phyloP scores from a whole-genome alignment of 495 filamentous ascomycete genomes.

The Tuber aestivum region DNA sequence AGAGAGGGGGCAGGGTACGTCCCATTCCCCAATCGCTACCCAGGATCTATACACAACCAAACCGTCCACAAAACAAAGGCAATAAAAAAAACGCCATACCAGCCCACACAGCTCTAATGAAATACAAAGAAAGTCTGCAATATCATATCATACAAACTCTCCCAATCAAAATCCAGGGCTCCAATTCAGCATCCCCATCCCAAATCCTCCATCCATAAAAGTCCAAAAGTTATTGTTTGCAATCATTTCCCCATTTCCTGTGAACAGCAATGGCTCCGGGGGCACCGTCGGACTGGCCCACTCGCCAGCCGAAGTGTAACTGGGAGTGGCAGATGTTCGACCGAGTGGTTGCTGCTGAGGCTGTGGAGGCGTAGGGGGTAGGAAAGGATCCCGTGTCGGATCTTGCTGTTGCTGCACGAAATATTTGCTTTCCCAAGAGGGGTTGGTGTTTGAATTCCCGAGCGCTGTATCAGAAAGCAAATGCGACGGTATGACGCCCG shows the following conservation, averaged over 20 bases:
- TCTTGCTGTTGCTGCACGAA: background rate
- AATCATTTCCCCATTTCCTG: constrained; percentile 32
- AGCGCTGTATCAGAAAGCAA: too few species aligned
- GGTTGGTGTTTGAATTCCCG: too few species aligned
- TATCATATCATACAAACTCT: background rate
- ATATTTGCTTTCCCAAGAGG: background rate
- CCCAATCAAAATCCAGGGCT: background rate
- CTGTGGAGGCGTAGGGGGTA: background rate
- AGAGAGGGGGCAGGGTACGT: background rate
- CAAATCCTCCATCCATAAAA: constrained; percentile 29
- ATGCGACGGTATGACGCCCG: too few species aligned
- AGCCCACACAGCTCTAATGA: background rate
- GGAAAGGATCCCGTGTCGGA: background rate
- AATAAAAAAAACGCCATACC: background rate
- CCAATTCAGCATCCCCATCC: background rate
- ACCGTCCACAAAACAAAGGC: background rate
- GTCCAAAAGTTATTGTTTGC: constrained; percentile 35
- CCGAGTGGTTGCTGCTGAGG: background rate
- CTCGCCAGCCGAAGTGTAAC: background rate
- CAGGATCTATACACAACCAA: background rate
- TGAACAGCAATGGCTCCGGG: constrained; percentile 12
- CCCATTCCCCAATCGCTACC: background rate
- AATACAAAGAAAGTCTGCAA: background rate
- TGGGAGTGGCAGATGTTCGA: background rate
- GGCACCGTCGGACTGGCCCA: background rate